Conservation (phyloP, 2,329 filamentous ascomycete species). For the Xylaria sp. region DNA sequence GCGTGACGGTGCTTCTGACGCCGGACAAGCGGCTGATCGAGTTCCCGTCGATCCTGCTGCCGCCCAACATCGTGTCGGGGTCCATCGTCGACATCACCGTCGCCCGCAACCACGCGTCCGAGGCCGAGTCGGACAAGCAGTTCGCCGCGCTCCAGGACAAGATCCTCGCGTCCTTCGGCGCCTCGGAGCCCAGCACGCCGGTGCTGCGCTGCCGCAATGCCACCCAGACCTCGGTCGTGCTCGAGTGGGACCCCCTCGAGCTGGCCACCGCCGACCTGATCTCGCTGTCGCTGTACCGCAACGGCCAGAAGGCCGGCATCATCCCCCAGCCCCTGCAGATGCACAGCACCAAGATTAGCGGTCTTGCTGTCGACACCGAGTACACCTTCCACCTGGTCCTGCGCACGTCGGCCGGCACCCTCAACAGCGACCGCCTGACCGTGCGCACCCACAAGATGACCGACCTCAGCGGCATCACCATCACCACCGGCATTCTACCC, state of each 20-base stretch:
- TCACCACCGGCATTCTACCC: slow-evolving; percentile 89
- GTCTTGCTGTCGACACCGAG: slow-evolving; percentile 94
- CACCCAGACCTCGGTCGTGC: slow-evolving; percentile 96
- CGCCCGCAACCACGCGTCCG: slow-evolving; percentile 83
- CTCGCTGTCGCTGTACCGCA: slow-evolving; percentile 90
- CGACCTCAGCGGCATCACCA: slow-evolving; percentile 92
- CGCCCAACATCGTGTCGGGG: slow-evolving; percentile 92
- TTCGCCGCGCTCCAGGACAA: slow-evolving; percentile 89
- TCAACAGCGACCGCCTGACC: slow-evolving; percentile 81
- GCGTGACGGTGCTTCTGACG: slow-evolving; percentile 95
- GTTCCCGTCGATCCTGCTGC: slow-evolving; percentile 96
- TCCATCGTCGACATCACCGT: slow-evolving; percentile 99
- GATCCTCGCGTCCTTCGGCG: slow-evolving; percentile 88
- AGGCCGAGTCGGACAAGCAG: slow-evolving; percentile 76
- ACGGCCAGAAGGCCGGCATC: slow-evolving; percentile 94
- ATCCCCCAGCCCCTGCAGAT: slow-evolving; percentile 89
- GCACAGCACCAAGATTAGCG: slow-evolving; percentile 95
- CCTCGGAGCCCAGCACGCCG: slow-evolving; percentile 79
- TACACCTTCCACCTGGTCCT: slow-evolving; percentile 95
- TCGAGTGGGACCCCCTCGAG: slow-evolving; percentile 97
- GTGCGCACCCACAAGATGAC: slow-evolving; percentile 97
- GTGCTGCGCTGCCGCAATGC: slow-evolving; percentile 93
- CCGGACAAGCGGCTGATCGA: slow-evolving; percentile 98
- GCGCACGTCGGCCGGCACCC: slow-evolving; percentile 89
- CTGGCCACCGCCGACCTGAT: slow-evolving; percentile 92